Base-by-base conservation (phyloP, 2,329 filamentous ascomycete genomes). In the Sarocladium kiliense region DNA sequence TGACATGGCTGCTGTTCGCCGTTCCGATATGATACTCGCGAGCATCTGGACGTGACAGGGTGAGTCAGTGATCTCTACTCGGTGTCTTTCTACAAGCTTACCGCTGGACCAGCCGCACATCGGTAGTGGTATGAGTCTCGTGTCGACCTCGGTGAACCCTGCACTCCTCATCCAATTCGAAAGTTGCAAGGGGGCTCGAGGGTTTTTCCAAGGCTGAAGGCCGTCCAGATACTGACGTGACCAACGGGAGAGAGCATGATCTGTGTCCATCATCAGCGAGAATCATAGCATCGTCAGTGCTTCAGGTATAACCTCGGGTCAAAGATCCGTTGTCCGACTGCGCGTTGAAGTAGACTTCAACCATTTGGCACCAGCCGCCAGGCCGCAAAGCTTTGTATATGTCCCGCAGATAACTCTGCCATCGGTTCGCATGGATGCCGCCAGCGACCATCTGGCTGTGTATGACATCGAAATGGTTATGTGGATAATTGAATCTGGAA, bases 311-410 rank as follows among this genome's bases (percentile, higher is more conserved):
- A 79, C 83, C 77, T 53, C 85, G 78, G 11, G 82, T 85, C 62
- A 94, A 73, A n/a, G 82, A 84, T 4, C 91, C 91, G 63, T 89
- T 95, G 62, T 93, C 85, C 1, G 90, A 96, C 68, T 96, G 92
- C 25, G 89, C 85, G 60, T 91, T 90, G 68, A 86, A 87, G 65
- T 95, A 91, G 63, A 92, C 81, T 66, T 96, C 92, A n/a, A 89
- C 82, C 79, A 96, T 86, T 65, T 96, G 91, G 57, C 88, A 80
- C 90, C 91, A 96, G 1, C 92, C 91, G 2, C 86, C 87, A 5
- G 85, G 86, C 53, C 83, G 86, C 59, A 92, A 74, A 10, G 91
- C 79, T 21, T 82, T 78, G 60, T 83, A 81, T 58, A 96, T 88
- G 62, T 96, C 92, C 61, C 77, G 76, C 60, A 96, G 70, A 69